Evolutionary conservation across 2,329 filamentous ascomycete species (phyloP), one percentile per base, ranked within the genome.

Genomic region (Trichoderma simmonsii): DNA sequence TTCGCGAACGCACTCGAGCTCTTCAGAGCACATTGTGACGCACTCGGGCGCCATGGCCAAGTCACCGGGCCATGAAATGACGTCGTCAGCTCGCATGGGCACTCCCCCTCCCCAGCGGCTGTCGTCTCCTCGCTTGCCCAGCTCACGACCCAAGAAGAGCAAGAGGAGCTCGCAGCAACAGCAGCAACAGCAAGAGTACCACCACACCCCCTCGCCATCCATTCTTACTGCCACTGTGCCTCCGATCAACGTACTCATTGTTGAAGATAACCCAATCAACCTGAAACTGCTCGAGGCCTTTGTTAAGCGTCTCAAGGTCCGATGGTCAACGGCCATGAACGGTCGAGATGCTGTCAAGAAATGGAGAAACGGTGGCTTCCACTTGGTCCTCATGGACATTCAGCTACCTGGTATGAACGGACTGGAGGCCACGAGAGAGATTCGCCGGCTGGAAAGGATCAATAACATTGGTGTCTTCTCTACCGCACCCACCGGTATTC

Each of bases 231-330:
- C 56, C 56, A 91, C 91, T 1, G 94, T 98, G 0, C 96, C 96
- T 8, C 95, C 96, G 1, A 98, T 99, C 83, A 98, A 97, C 77
- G 95, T 98, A 8, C 86, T 99, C 57, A 97, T 99, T 73, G 96
- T 99, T 15, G 96, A 99, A 84, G 96, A 99, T 83, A 99, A 99
- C 81, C 94, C 96, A 74, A 98, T 99, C 86, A 99, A 98, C 79
- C 85, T 98, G 76, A 93, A 94, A 78, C 90, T 99, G 11, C 85
- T 99, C 43, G 95, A 98, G 79, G 94, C 95, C 1, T 97, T 99
- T 78, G 95, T 98, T 86, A 97, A 98, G 83, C 88, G 94, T 63
- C 86, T 99, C 64, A 98, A 97, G 79, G 96, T 99, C 7, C 90
- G 96, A 39, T 98, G 95, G 94, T 92, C 96, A 81, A 97, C 94